Evolutionary conservation across 257 asterid species (phyloP), one percentile per base, ranked within the genome.

Genomic region (Lavandula angustifolia): DNA sequence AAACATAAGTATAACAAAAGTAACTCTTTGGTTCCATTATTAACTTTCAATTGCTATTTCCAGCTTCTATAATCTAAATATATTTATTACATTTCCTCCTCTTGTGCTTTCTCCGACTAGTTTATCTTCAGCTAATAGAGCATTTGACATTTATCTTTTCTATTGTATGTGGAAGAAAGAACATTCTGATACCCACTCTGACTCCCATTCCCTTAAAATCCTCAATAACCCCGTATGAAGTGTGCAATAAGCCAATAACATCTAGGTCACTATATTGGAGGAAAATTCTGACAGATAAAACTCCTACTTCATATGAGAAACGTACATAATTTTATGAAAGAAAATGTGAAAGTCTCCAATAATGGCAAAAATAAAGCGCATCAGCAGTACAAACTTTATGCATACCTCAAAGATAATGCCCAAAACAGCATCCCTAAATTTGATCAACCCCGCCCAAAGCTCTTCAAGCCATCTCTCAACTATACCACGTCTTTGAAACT

Each of bases 381-480:
- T 70, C 8, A 13, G 54, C 55, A 66, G 34, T 14, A 70, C 73
- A 38, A 75, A 57, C 71, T 50, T 51, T 38, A 63, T 11, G 60
- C 73, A 58, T 79, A 90, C 99, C 99, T 94, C 96, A 66, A 81
- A 84, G 18, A 87, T 74, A 71, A 79, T 52, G 75, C 75, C 68
- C 73, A 79, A 52, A 70, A 84, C 84, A 51, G 84, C 81, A 79
- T 86, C 94, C 74, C 77, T 83, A 72, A 87, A 90, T 80, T 79
- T 85, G 83, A 79, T 56, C 89, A 89, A 84, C 89, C 87, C 87
- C 33, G 81, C 66, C 96, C 96, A 94, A 58, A 87, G 86, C 77
- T 90, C 96, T 74, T 84, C 95, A 77, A 85, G 96, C 96, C 97
- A 94, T 73, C 94, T 79, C 78, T 89, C 99, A 75, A 94, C 91